Conservation (phyloP, 495 filamentous ascomycete species). For the Hyphodiscus hymeniophilus region DNA sequence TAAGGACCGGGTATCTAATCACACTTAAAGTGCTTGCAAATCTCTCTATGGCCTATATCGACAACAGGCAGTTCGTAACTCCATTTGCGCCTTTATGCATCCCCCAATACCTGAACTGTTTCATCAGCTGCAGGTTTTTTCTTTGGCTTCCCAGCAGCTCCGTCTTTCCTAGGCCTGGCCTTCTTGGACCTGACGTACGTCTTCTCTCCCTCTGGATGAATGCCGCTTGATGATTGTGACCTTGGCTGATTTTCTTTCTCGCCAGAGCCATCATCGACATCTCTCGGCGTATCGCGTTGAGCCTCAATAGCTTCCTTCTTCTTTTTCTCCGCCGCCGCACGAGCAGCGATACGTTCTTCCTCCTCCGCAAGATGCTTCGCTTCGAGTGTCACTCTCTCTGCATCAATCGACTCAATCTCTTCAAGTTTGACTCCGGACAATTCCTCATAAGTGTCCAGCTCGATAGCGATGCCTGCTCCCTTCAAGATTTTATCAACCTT, state of each 20-base stretch:
- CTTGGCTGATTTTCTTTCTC: no score
- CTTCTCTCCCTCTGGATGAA: no score
- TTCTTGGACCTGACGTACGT: no score
- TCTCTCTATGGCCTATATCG: no score
- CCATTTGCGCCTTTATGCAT: no score
- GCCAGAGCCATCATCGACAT: conserved; percentile 2
- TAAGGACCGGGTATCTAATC: not conserved
- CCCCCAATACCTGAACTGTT: conserved; percentile 14
- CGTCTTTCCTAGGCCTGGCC: not conserved
- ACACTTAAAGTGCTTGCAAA: not conserved
- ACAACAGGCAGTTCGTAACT: no score
- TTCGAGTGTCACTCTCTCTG: no score
- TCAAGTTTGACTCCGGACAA: conserved; percentile 49
- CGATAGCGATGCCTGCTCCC: conserved; percentile 48
- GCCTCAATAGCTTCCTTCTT: conserved; percentile 30
- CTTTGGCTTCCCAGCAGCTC: conserved; percentile 2
- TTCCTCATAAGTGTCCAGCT: conserved; percentile 58
- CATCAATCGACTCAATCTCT: conserved; percentile 48
- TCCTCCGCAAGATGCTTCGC: no score
- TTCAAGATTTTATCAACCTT: conserved; percentile 62
- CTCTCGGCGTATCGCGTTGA: conserved; percentile 1
- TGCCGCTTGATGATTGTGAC: no score
- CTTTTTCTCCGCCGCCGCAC: conserved; percentile 37
- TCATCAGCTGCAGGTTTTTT: conserved; percentile 16
- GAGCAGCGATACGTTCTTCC: conserved; percentile 33